Conservation (phyloP, 345 rosid species). For the Ricinus communis region DNA sequence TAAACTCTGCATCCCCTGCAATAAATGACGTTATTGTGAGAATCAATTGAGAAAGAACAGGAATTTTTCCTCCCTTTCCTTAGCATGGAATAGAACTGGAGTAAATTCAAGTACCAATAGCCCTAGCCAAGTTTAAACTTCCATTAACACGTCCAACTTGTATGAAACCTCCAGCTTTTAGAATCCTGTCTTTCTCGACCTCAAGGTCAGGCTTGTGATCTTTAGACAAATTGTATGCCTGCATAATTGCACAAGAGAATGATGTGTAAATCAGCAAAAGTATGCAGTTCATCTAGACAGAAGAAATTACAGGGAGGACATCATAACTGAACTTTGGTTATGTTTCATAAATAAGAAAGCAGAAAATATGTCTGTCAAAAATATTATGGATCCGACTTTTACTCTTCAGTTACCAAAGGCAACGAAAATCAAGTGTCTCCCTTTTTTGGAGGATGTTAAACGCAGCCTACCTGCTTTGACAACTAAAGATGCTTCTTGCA, state of each 20-base stretch:
- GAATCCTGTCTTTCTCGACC: conserved; percentile 82
- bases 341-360: not conserved
- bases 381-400: not conserved
- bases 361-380: not conserved
- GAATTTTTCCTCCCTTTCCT: not conserved
- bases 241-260: conserved; percentile 22
- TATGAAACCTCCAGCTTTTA: conserved; percentile 94
- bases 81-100: not conserved
- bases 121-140: conserved; percentile 92
- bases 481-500: not conserved
- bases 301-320: not conserved
- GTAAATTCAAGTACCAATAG: conserved; percentile 59
- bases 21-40: conserved; percentile 1
- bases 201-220: conserved; percentile 99
- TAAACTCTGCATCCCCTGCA: conserved; percentile 91
- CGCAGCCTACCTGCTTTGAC: not conserved
- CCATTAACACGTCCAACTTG: conserved; percentile 93
- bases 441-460: not conserved
- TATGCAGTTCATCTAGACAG: not conserved
- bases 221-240: conserved; percentile 89
- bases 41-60: not conserved
- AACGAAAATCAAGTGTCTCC: no score
- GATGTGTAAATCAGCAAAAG: not conserved
- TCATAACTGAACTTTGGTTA: not conserved
- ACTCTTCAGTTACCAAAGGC: not conserved